Conservation (phyloP, 2,329 filamentous ascomycete genomes). For the Paracamarosporium sp. region DNA sequence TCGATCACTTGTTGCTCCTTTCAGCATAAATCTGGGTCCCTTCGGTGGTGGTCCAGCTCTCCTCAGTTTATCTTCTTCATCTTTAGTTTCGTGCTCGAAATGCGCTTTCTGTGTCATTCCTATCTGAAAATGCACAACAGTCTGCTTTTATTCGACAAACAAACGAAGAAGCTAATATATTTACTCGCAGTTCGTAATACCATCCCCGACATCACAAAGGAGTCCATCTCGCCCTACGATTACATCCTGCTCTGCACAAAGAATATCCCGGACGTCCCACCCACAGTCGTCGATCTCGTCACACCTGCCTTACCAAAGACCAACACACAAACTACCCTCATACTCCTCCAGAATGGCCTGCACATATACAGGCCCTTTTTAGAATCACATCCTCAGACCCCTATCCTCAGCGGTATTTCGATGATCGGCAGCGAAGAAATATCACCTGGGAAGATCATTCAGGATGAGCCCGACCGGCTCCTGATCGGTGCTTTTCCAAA, state of each 20-base stretch:
- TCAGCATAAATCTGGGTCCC: too few relatives aligned
- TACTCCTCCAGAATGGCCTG: conserved; percentile 69
- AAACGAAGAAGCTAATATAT: not conserved
- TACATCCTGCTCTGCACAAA: conserved; percentile 66
- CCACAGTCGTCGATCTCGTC: conserved; percentile 58
- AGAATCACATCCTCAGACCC: conserved; percentile 57
- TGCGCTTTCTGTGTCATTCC: too few relatives aligned
- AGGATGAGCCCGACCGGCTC: conserved; percentile 60
- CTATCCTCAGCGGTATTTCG: conserved; percentile 61
- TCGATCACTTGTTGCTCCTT: not conserved
- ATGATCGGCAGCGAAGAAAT: conserved; percentile 61
- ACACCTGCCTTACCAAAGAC: conserved; percentile 57
- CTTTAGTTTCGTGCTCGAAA: too few relatives aligned
- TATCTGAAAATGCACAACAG: too few relatives aligned
- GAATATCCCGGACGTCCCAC: conserved; percentile 62
- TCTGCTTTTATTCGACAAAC: not conserved
- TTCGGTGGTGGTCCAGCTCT: too few relatives aligned
- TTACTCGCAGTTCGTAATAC: conserved; percentile 51
- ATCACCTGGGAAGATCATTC: conserved; percentile 56
- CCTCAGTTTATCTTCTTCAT: not conserved
- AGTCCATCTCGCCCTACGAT: conserved; percentile 53
- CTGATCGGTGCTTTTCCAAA: conserved; percentile 59
- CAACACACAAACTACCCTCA: conserved; percentile 58
- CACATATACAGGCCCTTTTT: conserved; percentile 66
- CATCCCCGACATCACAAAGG: conserved; percentile 54